Percentiles rank a stretch among this genome's conserved stretches.
Evolutionary conservation across 306 rosid species (phyloP).

Genomic region (Gastrolobium bilobum): DNA sequence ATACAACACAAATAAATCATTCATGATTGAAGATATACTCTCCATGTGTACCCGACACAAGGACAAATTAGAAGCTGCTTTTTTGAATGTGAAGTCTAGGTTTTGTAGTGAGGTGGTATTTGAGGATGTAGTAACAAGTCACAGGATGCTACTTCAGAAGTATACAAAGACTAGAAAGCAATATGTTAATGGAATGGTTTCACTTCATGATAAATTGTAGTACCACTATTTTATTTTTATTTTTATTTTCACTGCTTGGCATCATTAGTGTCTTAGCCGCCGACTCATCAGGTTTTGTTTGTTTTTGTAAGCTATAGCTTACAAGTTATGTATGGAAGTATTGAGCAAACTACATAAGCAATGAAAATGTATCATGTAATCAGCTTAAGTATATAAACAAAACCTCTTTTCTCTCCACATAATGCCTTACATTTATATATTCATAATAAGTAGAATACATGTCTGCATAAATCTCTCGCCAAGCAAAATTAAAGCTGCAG

Average conservation of each 20-base stretch:
- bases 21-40: constrained; percentile 50
- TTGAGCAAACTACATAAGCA: constrained; percentile 36
- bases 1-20: constrained; percentile 51
- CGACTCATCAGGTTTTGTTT: constrained; percentile 33
- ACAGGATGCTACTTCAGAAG: constrained; percentile 67
- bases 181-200: constrained; percentile 79
- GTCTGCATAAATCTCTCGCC: constrained; percentile 49
- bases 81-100: constrained; percentile 67
- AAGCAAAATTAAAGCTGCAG: constrained; percentile 40
- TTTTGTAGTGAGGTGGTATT: constrained; percentile 69
- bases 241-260: not conserved
- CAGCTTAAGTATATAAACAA: constrained; percentile 12
- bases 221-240: not conserved
- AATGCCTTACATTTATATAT: constrained; percentile 47
- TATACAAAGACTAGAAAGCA: constrained; percentile 73
- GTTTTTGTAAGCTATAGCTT: constrained; percentile 36
- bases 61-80: constrained; percentile 63
- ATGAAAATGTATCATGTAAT: constrained; percentile 37
- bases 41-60: constrained; percentile 52
- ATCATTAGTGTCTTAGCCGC: constrained; percentile 14
- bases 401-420: constrained; percentile 25
- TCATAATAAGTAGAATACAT: constrained; percentile 49
- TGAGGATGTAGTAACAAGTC: constrained; percentile 66
- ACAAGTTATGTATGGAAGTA: constrained; percentile 13
- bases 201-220: constrained; percentile 70